phyloP scores from a whole-genome alignment of 106 monocot species.

The Acorus calamus region DNA sequence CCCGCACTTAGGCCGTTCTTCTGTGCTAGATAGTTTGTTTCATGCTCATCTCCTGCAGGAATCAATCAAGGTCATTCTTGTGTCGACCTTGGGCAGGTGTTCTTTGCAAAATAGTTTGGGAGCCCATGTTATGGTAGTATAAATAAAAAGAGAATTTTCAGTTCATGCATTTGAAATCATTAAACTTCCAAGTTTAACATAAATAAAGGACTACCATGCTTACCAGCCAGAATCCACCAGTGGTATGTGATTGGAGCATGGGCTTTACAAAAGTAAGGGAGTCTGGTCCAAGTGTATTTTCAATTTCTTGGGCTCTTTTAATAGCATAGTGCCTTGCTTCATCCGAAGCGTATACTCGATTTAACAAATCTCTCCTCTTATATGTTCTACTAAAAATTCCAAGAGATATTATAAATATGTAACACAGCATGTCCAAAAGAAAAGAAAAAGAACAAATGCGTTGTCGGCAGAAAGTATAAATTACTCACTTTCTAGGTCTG shows the following conservation, averaged over 20 bases:
- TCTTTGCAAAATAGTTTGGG: slow-evolving; percentile 6
- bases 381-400: too few relatives aligned
- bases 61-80: slow-evolving; percentile 6
- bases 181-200: neutral
- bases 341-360: slow-evolving; percentile 19
- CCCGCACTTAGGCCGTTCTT: slow-evolving; percentile 18
- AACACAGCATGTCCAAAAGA: too few relatives aligned
- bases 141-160: neutral
- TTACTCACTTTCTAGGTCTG: too few relatives aligned
- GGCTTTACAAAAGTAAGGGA: slow-evolving; percentile 16
- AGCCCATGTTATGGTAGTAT: slow-evolving; percentile 4
- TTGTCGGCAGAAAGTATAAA: too few relatives aligned
- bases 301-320: slow-evolving; percentile 3
- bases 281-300: neutral
- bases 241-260: slow-evolving; percentile 22
- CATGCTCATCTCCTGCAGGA: slow-evolving; percentile 1
- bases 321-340: slow-evolving; percentile 12
- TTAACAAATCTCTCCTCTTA: neutral
- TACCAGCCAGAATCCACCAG: slow-evolving; percentile 28
- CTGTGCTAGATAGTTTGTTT: slow-evolving; percentile 8
- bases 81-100: slow-evolving; percentile 7
- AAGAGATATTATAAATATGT: too few relatives aligned
- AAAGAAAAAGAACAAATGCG: too few relatives aligned
- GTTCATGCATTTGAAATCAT: neutral
- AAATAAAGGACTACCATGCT: neutral